Percentiles rank a stretch among this genome's conserved stretches.
phyloP scores from a whole-genome alignment of 306 rosid genomes.

The Hippophae rhamnoides region DNA sequence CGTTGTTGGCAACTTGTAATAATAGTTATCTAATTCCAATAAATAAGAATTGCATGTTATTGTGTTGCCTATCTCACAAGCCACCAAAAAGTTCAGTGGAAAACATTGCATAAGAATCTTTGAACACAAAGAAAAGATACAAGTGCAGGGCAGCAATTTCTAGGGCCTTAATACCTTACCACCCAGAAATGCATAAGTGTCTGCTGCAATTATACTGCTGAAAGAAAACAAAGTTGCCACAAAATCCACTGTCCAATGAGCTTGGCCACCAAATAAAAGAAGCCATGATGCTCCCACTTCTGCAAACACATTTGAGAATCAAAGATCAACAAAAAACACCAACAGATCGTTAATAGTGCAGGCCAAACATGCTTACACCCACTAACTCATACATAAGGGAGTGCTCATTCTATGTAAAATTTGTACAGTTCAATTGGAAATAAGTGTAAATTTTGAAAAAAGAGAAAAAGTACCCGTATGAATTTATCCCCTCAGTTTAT shows the following conservation, averaged over 20 bases:
- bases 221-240: constrained; percentile 83
- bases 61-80: no score
- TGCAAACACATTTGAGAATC: constrained; percentile 13
- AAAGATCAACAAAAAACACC: not conserved
- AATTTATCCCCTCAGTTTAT: no score
- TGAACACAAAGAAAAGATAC: constrained; percentile 3
- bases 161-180: constrained; percentile 65
- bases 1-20: no score
- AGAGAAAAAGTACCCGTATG: no score
- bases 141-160: constrained; percentile 7
- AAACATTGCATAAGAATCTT: not conserved
- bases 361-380: not conserved
- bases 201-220: constrained; percentile 86
- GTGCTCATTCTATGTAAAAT: no score
- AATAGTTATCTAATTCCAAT: no score
- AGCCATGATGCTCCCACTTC: constrained; percentile 47
- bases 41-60: no score
- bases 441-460: no score
- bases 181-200: constrained; percentile 82
- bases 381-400: not conserved
- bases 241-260: constrained; percentile 96
- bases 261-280: constrained; percentile 46
- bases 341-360: not conserved
- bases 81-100: not conserved
- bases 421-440: no score